A percentile compares a stretch with the other conserved stretches of the same genome.
Conservation (phyloP, 1,284 basidiomycete genomes). For the Clitocybe nebularis region DNA sequence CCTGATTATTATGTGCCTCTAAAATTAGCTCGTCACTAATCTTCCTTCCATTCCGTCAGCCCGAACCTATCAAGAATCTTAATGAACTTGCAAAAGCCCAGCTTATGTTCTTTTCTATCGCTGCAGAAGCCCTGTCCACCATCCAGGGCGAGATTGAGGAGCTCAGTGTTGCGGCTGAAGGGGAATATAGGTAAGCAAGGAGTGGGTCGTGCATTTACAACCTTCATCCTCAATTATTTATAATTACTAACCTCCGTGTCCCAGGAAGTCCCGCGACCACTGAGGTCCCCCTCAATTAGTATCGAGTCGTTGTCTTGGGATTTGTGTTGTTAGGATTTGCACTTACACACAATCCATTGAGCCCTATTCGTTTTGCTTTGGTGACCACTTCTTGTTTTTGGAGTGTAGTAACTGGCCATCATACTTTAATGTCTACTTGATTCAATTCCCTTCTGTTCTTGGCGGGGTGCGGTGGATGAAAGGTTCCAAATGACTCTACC, state of each 20-base stretch:
- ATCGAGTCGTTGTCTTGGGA: too few species aligned
- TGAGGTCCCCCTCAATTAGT: constrained; percentile 33
- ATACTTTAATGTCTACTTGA: too few species aligned
- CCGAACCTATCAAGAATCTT: constrained; percentile 92
- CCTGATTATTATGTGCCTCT: too few species aligned
- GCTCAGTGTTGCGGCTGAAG: constrained; percentile 84
- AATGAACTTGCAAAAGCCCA: constrained; percentile 91
- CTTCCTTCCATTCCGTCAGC: constrained; percentile 47
- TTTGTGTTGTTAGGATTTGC: too few species aligned
- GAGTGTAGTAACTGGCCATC: too few species aligned
- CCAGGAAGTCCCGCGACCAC: constrained; percentile 80
- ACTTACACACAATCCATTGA: too few species aligned
- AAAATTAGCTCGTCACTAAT: too few species aligned
- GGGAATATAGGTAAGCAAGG: constrained; percentile 83
- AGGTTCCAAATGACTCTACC: too few species aligned
- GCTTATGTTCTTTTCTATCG: constrained; percentile 80
- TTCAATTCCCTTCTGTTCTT: too few species aligned
- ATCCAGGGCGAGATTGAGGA: constrained; percentile 91
- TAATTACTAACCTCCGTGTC: constrained; percentile 8
- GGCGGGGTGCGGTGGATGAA: too few species aligned
- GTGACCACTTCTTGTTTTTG: too few species aligned
- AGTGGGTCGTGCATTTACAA: not conserved
- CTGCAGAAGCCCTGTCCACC: constrained; percentile 79
- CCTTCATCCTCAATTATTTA: constrained; percentile 1
- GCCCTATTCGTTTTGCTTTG: too few species aligned